Base-by-base conservation (phyloP, 345 rosid genomes). In the Reutealis trisperma region DNA sequence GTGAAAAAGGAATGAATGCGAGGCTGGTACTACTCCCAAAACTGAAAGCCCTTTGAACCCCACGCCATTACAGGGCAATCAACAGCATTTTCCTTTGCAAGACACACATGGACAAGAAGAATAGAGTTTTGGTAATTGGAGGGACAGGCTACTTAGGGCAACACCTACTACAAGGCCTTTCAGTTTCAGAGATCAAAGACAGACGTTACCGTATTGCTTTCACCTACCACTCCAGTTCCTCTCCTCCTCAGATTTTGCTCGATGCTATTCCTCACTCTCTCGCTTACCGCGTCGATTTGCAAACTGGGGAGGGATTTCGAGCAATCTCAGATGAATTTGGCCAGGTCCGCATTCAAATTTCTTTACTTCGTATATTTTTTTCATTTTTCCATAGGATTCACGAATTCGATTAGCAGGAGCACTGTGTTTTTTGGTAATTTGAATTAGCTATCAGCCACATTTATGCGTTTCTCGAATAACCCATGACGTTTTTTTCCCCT, bases 91-190 rank as follows among this genome's bases (percentile, higher is more conserved):
- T 18, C n/a, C 6, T 2, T 18, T 5, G 16, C 47, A 12, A 54
- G 32, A 25, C 41, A 24, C 14, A 8, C 41, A 75, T 55, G 73
- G 69, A 62, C 90, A 82, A 81, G 82, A 77, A 79, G 81, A 77
- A 81, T 84, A 89, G 77, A 81, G 89, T 92, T 71, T 32, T 95
- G 84, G 86, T 95, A 52, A 90, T 93, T 7, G 98, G 99, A 45
- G 98, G 97, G 60, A 95, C 89, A 0, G 99, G 99, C 10, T 95
- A 95, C 88, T 75, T 95, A 80, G 98, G 98, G 22, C 98, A 95
- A 82, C 99, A 95, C 81, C 74, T 95, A n/a, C 80, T 95, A 73
- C 86, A 85, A 82, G 85, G 80, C 19, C 63, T 89, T 59, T 79
- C 88, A 18, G 84, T 89, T 59, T 79, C 87, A 15, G 85, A 52